Evolutionary conservation across 1,284 basidiomycete species (phyloP).

Genomic region (Puccinia horiana): DNA sequence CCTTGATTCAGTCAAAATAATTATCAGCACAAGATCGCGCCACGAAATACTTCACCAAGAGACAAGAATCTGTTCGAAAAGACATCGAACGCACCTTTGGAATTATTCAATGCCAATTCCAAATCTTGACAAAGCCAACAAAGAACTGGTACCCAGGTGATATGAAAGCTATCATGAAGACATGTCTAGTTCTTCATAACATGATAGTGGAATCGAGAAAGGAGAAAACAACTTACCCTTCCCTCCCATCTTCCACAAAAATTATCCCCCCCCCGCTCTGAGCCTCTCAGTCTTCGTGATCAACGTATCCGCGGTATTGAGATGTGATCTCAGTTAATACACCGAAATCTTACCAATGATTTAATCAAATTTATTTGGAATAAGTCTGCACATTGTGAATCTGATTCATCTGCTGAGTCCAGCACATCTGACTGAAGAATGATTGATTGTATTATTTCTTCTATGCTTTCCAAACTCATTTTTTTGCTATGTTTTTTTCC

Average conservation of each 20-base stretch:
- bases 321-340: neutral
- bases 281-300: neutral
- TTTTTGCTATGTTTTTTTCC: too few relatives aligned
- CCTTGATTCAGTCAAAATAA: neutral
- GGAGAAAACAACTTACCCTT: too few relatives aligned
- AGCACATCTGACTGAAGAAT: neutral
- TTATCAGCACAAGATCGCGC: neutral
- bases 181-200: neutral
- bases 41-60: neutral
- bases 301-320: neutral
- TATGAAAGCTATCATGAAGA: neutral
- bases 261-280: neutral
- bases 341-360: neutral
- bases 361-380: neutral
- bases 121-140: neutral
- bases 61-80: neutral
- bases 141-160: neutral
- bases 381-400: too few relatives aligned
- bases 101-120: neutral
- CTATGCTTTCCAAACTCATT: too few relatives aligned
- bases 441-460: neutral
- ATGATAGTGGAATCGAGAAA: neutral
- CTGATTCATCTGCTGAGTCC: neutral
- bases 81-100: slow-evolving; percentile 32
- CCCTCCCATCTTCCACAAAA: neutral